A percentile compares a stretch with the other conserved stretches of the same genome.
Evolutionary conservation across 1,284 basidiomycete genomes (phyloP).

Genomic region (Sphagnurus paluster): DNA sequence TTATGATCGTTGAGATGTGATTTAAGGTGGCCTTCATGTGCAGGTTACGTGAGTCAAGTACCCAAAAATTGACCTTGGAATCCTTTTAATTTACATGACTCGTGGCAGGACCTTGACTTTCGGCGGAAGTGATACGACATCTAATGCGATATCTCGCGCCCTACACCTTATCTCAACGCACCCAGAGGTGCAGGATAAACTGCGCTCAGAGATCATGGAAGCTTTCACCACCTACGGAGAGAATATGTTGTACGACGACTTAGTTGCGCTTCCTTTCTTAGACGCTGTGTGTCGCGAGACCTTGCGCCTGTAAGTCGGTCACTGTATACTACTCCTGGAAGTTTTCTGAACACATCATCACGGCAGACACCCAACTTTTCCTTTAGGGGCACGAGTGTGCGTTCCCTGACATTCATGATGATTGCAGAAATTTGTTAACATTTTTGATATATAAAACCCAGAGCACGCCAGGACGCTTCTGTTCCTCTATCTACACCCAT

Average conservation of each 20-base stretch:
- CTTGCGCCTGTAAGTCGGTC: constrained; percentile 20
- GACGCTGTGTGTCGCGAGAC: constrained; percentile 42
- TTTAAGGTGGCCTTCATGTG: no score
- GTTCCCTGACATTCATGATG: neutral
- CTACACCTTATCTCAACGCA: constrained; percentile 37
- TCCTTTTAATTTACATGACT: neutral
- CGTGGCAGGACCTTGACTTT: constrained; percentile 41
- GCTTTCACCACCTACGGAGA: constrained; percentile 22
- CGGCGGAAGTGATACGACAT: constrained; percentile 47
- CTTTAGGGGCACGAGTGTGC: constrained; percentile 10
- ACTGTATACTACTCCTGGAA: neutral
- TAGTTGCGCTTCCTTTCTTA: constrained; percentile 35
- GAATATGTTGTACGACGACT: constrained; percentile 34
- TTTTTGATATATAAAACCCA: no score
- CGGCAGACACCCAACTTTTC: constrained; percentile 14
- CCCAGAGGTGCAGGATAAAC: constrained; percentile 35
- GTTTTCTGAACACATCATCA: neutral
- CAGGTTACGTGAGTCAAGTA: constrained; percentile 39
- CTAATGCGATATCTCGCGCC: constrained; percentile 38
- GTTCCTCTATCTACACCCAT: neutral
- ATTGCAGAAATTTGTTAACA: no score
- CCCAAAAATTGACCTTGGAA: neutral
- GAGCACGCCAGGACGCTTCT: neutral
- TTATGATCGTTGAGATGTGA: constrained; percentile 11
- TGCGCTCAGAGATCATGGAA: constrained; percentile 36